These are phyloP conservation scores for Symbiodinium pilosum DNA, from an alignment of 73 alveolate species.

Conservation along the genomic window DNA sequence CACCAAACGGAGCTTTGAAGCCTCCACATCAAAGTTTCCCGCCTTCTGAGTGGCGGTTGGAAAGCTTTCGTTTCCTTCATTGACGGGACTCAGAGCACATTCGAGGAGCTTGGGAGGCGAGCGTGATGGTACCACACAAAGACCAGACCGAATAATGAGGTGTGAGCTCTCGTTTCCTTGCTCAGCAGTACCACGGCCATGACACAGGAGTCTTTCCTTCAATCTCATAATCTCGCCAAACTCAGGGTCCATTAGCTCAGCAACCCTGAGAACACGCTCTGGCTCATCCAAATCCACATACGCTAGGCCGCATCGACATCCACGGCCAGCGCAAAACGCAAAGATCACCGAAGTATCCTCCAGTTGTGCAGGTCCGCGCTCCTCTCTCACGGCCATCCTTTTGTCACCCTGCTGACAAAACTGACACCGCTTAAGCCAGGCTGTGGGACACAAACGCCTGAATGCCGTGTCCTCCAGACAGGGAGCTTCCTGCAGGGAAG, in stretches of 20 bases:
- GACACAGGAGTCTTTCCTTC: neutral
- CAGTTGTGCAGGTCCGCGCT: neutral
- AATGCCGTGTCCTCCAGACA: too few relatives aligned
- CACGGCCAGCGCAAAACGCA: constrained; percentile 43
- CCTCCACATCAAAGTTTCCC: constrained; percentile 31
- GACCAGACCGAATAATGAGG: constrained; percentile 17
- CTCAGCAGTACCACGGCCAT: neutral
- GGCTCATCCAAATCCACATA: constrained; percentile 58
- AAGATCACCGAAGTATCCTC: constrained; percentile 24
- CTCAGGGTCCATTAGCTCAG: constrained; percentile 79
- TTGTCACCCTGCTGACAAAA: too few relatives aligned
- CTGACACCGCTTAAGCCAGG: neutral
- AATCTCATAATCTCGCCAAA: neutral
- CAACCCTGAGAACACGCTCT: constrained; percentile 19
- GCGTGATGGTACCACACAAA: constrained; percentile 65
- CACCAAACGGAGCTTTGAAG: neutral
- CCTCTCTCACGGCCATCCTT: too few relatives aligned
- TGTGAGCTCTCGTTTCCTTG: neutral
- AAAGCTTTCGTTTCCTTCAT: neutral
- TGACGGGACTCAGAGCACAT: constrained; percentile 1
- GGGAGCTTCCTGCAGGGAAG: too few relatives aligned
- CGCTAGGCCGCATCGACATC: constrained; percentile 50
- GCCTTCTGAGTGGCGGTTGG: constrained; percentile 68
- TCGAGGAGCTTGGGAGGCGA: constrained; percentile 47
- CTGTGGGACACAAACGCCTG: too few relatives aligned